Base-by-base conservation (phyloP, 768 basidiomycete genomes). In the Filobasidium wieringae region DNA sequence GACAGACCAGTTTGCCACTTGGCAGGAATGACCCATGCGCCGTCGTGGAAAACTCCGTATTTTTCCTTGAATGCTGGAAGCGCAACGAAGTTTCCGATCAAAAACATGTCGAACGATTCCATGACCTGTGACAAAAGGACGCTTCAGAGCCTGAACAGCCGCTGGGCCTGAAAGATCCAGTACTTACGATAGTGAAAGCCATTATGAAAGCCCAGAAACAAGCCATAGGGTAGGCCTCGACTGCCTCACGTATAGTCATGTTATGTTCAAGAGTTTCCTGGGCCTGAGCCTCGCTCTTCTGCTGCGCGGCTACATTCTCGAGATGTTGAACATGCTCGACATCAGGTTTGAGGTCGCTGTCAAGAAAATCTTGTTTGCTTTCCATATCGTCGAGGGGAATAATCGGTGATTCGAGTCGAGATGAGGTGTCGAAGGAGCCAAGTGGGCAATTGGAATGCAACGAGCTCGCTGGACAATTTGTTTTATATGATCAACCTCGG, bases 191-290 rank as follows among this genome's bases (percentile, higher is more conserved):
- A 30, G 17, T 61, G 24, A 30, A 59, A 30, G 58, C 55, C 49
- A 70, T 58, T 11, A 67, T 47, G 24, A 70, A 50, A 33, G 63
- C 69, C 73, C 74, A 76, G 17, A 60, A 61, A 19, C 71, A 62
- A 9, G 74, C 74, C 54, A 71, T 69, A 14, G 69, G 72, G 60
- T 77, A 75, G 1, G 65, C 51, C 15, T 58, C 45, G 51, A 76
- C 47, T 19, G 72, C 75, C 43, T 75, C n/a, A 34, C 9, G 49
- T 26, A 43, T 5, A 17, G 27, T 47, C 53, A 31, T 31, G 8
- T 7, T 50, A 26, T 24, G n/a, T 33, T 47, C 55, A 11, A 4
- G 14, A 4, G 4, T 26, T 27, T 47, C 43, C 43, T 14, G 15
- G 4, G 22, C 24, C 4, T 7, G 11, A 14, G 43, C 43, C 19